Evolutionary conservation across 768 basidiomycete genomes (phyloP).

Genomic region (Suillus cothurnatus): DNA sequence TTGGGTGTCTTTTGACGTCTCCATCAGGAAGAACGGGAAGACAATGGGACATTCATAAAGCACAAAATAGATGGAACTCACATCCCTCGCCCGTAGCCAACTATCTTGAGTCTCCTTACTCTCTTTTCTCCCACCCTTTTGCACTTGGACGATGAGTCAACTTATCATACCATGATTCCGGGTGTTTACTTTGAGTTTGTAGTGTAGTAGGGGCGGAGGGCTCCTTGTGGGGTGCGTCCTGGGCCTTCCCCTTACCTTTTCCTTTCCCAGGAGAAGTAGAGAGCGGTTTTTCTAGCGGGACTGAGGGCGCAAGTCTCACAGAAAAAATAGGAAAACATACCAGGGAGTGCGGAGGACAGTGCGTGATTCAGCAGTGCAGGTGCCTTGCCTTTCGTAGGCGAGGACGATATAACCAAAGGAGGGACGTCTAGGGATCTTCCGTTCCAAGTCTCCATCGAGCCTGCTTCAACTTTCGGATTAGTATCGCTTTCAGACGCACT

Average conservation of each 20-base stretch:
- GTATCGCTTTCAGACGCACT: background rate
- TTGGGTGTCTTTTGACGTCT: too few species aligned
- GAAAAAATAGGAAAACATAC: background rate
- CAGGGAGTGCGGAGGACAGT: background rate
- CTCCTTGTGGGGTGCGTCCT: background rate
- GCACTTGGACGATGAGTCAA: background rate
- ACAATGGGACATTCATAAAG: too few species aligned
- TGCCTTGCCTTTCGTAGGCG: background rate
- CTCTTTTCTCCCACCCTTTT: background rate
- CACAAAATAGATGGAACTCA: background rate
- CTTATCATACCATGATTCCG: background rate
- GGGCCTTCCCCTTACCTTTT: background rate
- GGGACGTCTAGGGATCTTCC: background rate
- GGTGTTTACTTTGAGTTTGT: background rate
- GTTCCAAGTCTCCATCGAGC: background rate
- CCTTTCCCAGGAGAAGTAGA: background rate
- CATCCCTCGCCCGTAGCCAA: background rate
- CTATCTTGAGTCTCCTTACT: background rate
- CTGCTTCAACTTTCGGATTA: background rate
- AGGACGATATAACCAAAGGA: background rate
- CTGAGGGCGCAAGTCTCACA: background rate
- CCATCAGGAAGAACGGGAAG: too few species aligned
- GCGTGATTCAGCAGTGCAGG: background rate
- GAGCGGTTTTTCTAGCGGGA: background rate
- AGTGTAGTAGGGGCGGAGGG: too few species aligned